Base-by-base conservation (phyloP, 371 early-diverging fungal genomes). In the Mucor piriformis region DNA sequence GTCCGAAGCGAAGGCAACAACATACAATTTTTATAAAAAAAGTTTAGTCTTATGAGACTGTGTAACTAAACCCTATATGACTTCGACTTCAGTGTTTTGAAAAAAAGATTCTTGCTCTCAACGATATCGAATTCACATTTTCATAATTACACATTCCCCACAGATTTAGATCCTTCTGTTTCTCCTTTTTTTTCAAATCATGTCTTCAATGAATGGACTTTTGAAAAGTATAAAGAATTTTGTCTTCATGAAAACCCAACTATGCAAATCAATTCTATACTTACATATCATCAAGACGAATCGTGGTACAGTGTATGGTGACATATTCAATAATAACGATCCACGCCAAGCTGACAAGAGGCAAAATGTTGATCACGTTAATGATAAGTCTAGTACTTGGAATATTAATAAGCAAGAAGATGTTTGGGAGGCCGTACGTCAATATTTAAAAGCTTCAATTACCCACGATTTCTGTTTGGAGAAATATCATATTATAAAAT, bases 401-500 rank as follows among this genome's bases (percentile, higher is more conserved):
- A 10, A 33, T 27, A 46, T 55, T 16, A 34, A 56, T 16, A 56
- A 25, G n/a, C 6, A 13, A 12, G 25, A 48, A 35, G 48, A 48
- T 27, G 21, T 56, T 5, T n/a, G 25, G 25, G 48, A 56, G 24
- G 59, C 43, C 13, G n/a, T 23, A 20, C 16, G 29, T 15, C 51
- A 58, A 21, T 58, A 58, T 50, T 33, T 50, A 35, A 29, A 29
- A 21, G 32, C 0, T 12, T 32, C 24, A 32, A 37, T 20, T 10
- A 20, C 27, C 20, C 59, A 58, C 42, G 44, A 58, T 6, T 58
- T 49, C 34, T 58, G 61, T 34, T 13, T 40, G 2, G 38, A 54
- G 29, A 34, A 48, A 16, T 54, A 60, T n/a, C 61, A 60, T 21
- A 27, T 60, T 4, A 60, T 60, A 15, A 46, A 60, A 24, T 60